Evolutionary conservation across 345 rosid genomes (phyloP), one percentile per base, ranked within the genome.

Genomic region (Toxicodendron radicans): DNA sequence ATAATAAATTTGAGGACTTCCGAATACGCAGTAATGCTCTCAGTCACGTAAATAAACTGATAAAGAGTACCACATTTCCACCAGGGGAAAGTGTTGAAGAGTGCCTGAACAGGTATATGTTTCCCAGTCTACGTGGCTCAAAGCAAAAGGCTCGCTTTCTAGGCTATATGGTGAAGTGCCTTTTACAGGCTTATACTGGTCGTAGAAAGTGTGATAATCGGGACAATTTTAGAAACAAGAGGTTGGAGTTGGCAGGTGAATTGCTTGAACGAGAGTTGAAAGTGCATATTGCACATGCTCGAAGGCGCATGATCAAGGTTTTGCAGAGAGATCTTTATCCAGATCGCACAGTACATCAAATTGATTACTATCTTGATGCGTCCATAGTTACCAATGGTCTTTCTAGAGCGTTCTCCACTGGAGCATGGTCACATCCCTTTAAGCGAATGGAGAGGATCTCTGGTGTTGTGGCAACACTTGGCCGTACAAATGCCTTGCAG

Each of bases 341-440:
- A 20, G 94, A 91, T 66, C 91, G 89, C 11, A 65, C 54, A 32
- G 70, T 88, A 65, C 89, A 84, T 58, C 91, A 82, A 14, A 82
- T 93, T 54, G 98, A 91, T 66, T 89, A 89, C 71, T 91, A 93
- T 80, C 82, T 95, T 64, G 98, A 95, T 88, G 93, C 97, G 38
- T 89, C 97, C 52, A 90, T 95, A 53, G 82, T 95, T 41, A 89
- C 97, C 59, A 93, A 95, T 81, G 98, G 98, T 56, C 85, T 95
- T 32, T 81, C 86, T 1, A 89, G 99, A 84, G 99, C 99, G 49
- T 95, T 95, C 81, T 93, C 99, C 41, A 93, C 99, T 80, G 99
- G 99, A 73, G 96, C 97, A 23, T 92, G 99, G 99, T 90, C 88
- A 18, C 99, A 95, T 82, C 93, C 96, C 58, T 93, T 72, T 65